Conservation (phyloP, 2,329 filamentous ascomycete genomes). For the Beauveria sp. region DNA sequence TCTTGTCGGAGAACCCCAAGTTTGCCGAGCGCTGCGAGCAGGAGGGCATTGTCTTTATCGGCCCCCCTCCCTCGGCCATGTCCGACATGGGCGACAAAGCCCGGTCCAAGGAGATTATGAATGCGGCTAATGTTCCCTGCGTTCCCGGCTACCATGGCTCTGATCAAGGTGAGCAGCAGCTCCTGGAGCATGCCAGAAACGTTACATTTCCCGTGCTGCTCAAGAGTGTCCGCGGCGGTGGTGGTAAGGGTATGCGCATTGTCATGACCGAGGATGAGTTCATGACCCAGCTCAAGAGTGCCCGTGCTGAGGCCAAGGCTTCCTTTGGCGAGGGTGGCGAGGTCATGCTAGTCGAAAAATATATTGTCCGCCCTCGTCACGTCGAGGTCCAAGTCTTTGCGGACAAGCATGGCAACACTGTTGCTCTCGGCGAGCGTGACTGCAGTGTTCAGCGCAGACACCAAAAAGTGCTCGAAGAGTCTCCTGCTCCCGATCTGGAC, state of each 20-base stretch:
- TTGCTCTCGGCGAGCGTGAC: constrained; percentile 81
- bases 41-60: constrained; percentile 89
- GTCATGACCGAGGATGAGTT: constrained; percentile 64
- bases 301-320: constrained; percentile 66
- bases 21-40: constrained; percentile 86
- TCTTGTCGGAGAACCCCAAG: constrained; percentile 84
- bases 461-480: constrained; percentile 88
- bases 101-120: constrained; percentile 94
- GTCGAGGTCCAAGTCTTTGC: constrained; percentile 90
- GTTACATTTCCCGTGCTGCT: constrained; percentile 63
- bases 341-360: constrained; percentile 78
- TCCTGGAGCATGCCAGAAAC: constrained; percentile 63
- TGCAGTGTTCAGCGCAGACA: constrained; percentile 82
- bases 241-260: constrained; percentile 78
- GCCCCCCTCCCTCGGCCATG: constrained; percentile 75
- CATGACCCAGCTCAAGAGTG: constrained; percentile 59
- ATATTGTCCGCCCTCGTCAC: constrained; percentile 70
- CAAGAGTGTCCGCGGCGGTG: constrained; percentile 75
- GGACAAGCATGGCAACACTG: constrained; percentile 68
- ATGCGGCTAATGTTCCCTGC: constrained; percentile 84
- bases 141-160: constrained; percentile 91
- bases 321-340: constrained; percentile 75
- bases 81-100: constrained; percentile 92
- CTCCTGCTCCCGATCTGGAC: constrained; percentile 64
- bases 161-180: constrained; percentile 61